Base-by-base conservation (phyloP, 179 eudicot species). In the Beta corolliflora region DNA sequence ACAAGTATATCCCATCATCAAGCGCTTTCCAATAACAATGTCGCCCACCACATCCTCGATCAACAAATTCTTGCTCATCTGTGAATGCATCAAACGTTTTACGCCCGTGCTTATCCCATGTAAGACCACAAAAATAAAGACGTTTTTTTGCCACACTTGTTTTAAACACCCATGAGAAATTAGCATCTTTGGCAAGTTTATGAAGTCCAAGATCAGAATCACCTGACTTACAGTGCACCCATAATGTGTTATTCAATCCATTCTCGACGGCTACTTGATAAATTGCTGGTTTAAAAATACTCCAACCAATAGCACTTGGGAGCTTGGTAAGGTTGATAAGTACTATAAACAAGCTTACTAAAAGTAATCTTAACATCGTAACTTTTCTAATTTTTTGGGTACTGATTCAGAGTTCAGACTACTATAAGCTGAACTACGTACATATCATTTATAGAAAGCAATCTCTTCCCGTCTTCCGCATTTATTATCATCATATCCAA, bases 141-240 rank as follows among this genome's bases (percentile, higher is more conserved):
- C 46, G 54, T 48, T 71, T 15, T n/a, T 13, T 16, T 4, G 31
- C 0, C 9, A 45, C 5, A 59, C 45, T 10, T 6, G 77, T 59
- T 8, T 60, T 45, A 13, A 79, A 1, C 0, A 2, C 12, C 71
- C 77, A 79, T 9, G 82, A 23, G 45, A 59, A 79, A 31, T 71
- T 71, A 5, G 12, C 82, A 59, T 7, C 12, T 2, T 10, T 23
- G 16, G 31, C 46, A 48, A 71, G 29, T 23, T 59, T 45, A 1
- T 79, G 82, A 71, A 46, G 69, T 12, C 31, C 41, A 0, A 71
- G 52, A 71, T 79, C 71, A 4, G 13, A 3, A 31, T 48, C 66
- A 71, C 69, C 70, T 7, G 60, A 21, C 46, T 59, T 79, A 16
- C 82, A 80, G 52, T 80, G 78, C n/a, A 80, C 82, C 77, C 71